Evolutionary conservation across 2,329 filamentous ascomycete genomes (phyloP), one percentile per base, ranked within the genome.

Genomic region (Xylaria digitata): DNA sequence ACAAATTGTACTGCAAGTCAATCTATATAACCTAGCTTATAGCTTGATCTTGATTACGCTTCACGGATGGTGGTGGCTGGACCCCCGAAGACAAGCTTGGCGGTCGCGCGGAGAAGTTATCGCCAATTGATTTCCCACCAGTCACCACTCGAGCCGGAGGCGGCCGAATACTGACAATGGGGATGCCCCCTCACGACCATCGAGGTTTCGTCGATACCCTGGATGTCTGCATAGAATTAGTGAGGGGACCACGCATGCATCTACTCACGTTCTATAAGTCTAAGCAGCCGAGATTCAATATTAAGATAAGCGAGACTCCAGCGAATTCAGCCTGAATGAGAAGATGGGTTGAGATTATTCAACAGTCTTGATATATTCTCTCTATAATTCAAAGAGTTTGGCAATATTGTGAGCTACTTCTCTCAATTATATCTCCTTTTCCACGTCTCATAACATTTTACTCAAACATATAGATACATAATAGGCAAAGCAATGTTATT

Each of bases 51-150:
- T 30, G 15, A 49, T 19, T 55, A 6, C 26, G 26, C 26, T 34
- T 8, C 11, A 52, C 21, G 19, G 3, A 26, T 26, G 26, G n/a
- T 11, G 7, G 8, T 49, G 9, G 15, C 19, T 23, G 5, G 37
- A 30, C 19, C 21, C 46, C 15, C 17, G 13, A 1, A 45, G 30
- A 40, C 15, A 23, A 60, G 23, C 61, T 61, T 67, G 65, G 61
- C 61, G 61, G 26, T 52, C 23, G 61, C 53, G 61, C 26, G 65
- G 61, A 64, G 61, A 61, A 34, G 32, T n/a, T 23, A 30, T 65
- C 26, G 40, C n/a, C 53, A 30, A 53, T 61, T 65, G 53, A 61
- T 67, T 65, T 67, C 65, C 65, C 65, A 67, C 65, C 65, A 65
- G 46, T 67, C 56, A 67, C 37, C 52, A 21, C 11, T 37, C 17